Evolutionary conservation across 176 grass and related monocot genomes (phyloP), one percentile per base, ranked within the genome.

Genomic region (Oryza australiensis): DNA sequence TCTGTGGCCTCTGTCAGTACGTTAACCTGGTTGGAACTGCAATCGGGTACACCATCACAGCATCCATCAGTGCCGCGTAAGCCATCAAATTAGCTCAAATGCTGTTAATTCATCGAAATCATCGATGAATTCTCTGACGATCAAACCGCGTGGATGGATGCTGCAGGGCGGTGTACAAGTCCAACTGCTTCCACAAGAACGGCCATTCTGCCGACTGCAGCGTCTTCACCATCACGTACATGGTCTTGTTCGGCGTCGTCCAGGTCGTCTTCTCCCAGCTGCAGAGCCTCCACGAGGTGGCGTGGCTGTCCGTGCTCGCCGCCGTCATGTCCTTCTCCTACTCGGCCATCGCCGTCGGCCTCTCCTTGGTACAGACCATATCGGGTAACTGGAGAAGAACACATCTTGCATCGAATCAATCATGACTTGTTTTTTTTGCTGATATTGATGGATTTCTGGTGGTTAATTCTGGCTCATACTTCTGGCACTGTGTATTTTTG

Each of bases 21-120:
- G 38, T 75, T 0, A 89, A 89, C 71, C 83, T 86, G 0, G 32
- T 85, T 16, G 87, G 87, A 16, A 26, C 62, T 11, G 49, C 78
- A 14, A 66, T 89, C 12, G 83, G 87, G 14, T 89, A 89, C 78
- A 89, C 87, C 2, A 85, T 89, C 8, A 89, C 87, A 22, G 84
- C 87, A 28, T 73, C 87, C 8, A 86, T 89, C 65, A 89, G 87
- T 27, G 84, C 80, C 51, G 82, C 82, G 87, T 89, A 66, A 55
- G 24, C 46, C 15, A 49, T 18, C 15, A 49, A 14, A 49, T 4
- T 49, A 0, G 12, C 10, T 0, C 12, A 18, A 12, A 5, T 35
- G 70, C 3, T 30, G 5, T 30, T 35, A 3, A 62, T 30, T n/a
- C 48, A n/a, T 49, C 14, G n/a, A 12, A 1, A 13, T 14, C 10